These are phyloP conservation scores for Epichloe festucae DNA, from an alignment of 2,329 filamentous ascomycete genomes.

Conservation along the genomic window DNA sequence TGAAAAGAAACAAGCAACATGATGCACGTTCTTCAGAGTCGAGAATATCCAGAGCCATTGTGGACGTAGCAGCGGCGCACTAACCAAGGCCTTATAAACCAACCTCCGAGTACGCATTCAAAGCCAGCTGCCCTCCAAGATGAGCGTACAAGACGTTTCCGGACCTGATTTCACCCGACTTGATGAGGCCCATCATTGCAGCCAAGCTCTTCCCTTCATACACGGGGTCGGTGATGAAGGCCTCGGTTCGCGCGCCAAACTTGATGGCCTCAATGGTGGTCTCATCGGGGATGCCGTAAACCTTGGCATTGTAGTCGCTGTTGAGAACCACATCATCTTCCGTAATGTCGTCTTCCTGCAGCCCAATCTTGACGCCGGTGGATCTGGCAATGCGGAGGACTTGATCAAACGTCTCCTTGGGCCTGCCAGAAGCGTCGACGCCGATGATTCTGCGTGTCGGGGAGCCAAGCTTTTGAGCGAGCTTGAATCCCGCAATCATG, in stretches of 20 bases:
- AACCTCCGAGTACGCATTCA: slow-evolving; percentile 41
- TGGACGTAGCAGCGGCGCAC: too few relatives aligned
- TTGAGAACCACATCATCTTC: slow-evolving; percentile 46
- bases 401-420: slow-evolving; percentile 46
- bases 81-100: neutral
- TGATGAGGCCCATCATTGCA: slow-evolving; percentile 57
- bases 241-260: slow-evolving; percentile 55
- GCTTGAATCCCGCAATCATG: slow-evolving; percentile 61
- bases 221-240: slow-evolving; percentile 62
- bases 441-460: slow-evolving; percentile 46
- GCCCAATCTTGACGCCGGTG: slow-evolving; percentile 50
- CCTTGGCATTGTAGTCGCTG: slow-evolving; percentile 46
- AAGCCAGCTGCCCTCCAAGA: slow-evolving; percentile 54
- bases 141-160: slow-evolving; percentile 63
- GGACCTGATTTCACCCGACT: slow-evolving; percentile 44
- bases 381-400: slow-evolving; percentile 52
- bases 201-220: slow-evolving; percentile 67
- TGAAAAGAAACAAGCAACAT: too few relatives aligned
- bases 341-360: slow-evolving; percentile 44
- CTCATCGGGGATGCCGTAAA: slow-evolving; percentile 55
- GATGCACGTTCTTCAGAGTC: too few relatives aligned
- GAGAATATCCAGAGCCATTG: neutral
- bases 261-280: slow-evolving; percentile 55
- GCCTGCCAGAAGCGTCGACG: slow-evolving; percentile 40
- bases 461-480: slow-evolving; percentile 35